phyloP scores from a whole-genome alignment of 2,329 filamentous ascomycete genomes.

The Cladosporium oxysporum region DNA sequence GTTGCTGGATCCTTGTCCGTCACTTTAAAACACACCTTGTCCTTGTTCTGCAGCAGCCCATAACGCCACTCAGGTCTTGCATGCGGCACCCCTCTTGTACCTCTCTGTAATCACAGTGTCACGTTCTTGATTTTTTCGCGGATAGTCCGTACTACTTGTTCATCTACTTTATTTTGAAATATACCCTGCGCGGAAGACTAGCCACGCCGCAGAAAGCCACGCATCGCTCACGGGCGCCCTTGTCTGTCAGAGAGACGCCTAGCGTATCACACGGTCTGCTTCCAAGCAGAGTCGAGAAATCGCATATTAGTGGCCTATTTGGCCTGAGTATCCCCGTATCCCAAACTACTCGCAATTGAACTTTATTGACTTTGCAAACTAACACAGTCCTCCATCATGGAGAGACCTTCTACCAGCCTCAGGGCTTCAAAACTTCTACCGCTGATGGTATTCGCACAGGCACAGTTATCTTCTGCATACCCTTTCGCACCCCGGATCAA shows the following conservation, averaged over 20 bases:
- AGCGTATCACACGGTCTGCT: slow-evolving; percentile 17
- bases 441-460: slow-evolving; percentile 33
- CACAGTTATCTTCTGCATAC: slow-evolving; percentile 28
- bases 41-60: slow-evolving; percentile 17
- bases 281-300: slow-evolving; percentile 1
- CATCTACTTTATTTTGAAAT: slow-evolving; percentile 1
- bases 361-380: slow-evolving; percentile 28
- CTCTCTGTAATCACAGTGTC: slow-evolving; percentile 20
- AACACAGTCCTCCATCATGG: slow-evolving; percentile 25
- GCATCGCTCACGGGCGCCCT: slow-evolving; percentile 15
- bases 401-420: slow-evolving; percentile 21
- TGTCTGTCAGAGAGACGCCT: slow-evolving; percentile 21
- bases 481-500: slow-evolving; percentile 25
- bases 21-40: slow-evolving; percentile 16
- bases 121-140: slow-evolving; percentile 16
- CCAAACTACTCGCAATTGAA: slow-evolving; percentile 23
- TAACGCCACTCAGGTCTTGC: slow-evolving; percentile 20
- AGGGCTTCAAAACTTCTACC: slow-evolving; percentile 27
- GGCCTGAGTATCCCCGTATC: slow-evolving; percentile 23
- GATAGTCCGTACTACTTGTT: slow-evolving; percentile 18
- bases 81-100: slow-evolving; percentile 21
- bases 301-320: slow-evolving; percentile 15
- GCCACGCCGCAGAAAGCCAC: slow-evolving; percentile 16
- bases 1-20: slow-evolving; percentile 19
- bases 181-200: slow-evolving; percentile 8